Conservation (phyloP, 352 stramenopile genomes). For the Phytopythium helicoides region DNA sequence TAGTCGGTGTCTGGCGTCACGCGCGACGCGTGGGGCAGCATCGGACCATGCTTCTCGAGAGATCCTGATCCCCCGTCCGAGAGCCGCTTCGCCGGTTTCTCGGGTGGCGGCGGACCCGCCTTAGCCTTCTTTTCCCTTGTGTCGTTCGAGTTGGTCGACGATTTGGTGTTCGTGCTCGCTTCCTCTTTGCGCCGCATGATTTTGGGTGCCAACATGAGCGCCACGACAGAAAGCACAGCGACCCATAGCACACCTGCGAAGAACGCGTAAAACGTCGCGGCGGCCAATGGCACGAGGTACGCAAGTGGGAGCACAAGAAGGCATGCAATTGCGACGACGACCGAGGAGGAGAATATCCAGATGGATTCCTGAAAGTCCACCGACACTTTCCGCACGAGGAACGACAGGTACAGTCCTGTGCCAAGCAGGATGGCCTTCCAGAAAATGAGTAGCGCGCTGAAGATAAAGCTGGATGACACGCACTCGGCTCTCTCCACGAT, state of each 20-base stretch:
- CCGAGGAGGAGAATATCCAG: conserved; percentile 47
- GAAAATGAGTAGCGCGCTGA: conserved; percentile 46
- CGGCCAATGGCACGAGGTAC: conserved; percentile 32
- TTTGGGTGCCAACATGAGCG: conserved; percentile 29
- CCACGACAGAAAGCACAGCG: conserved; percentile 13
- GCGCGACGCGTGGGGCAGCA: background rate
- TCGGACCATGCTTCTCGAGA: background rate
- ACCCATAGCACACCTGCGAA: conserved; percentile 17
- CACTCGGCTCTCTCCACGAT: conserved; percentile 25
- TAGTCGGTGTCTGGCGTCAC: background rate
- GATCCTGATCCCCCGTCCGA: background rate
- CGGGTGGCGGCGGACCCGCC: background rate
- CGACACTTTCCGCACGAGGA: conserved; percentile 54
- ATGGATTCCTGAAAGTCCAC: conserved; percentile 6
- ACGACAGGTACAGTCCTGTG: conserved; percentile 38
- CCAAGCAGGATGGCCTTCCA: conserved; percentile 50
- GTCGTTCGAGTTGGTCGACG: conserved; percentile 1
- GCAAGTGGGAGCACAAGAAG: conserved; percentile 32
- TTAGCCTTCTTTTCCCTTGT: background rate
- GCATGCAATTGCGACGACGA: conserved; percentile 20
- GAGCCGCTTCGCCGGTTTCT: background rate
- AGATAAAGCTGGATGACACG: conserved; percentile 43
- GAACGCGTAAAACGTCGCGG: conserved; percentile 22
- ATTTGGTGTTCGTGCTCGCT: background rate
- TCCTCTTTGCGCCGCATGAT: conserved; percentile 14